A percentile compares a stretch with the other conserved stretches of the same genome.
Conservation (phyloP, 2,329 filamentous ascomycete genomes). For the Neonectria neomacrospora region DNA sequence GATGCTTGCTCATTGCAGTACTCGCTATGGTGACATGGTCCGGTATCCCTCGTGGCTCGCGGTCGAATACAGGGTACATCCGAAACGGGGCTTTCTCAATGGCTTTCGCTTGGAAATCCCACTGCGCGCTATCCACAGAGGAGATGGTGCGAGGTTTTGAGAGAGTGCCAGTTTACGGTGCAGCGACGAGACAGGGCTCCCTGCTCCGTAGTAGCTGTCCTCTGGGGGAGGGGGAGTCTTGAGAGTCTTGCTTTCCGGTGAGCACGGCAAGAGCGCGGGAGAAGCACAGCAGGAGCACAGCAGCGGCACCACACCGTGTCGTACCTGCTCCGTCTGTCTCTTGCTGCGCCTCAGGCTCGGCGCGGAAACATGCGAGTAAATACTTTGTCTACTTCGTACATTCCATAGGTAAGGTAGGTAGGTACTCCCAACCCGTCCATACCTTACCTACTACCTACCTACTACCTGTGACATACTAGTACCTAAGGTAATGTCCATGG, state of each 20-base stretch:
- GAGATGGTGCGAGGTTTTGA: constrained; percentile 20
- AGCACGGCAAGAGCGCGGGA: constrained; percentile 4
- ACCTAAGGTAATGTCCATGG: too few species aligned
- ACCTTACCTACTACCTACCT: background rate
- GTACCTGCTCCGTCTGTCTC: constrained; percentile 5
- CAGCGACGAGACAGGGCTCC: constrained; percentile 6
- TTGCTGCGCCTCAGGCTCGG: background rate
- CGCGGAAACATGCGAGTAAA: background rate
- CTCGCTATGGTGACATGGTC: constrained; percentile 18
- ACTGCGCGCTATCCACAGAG: constrained; percentile 15
- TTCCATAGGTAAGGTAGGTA: too few species aligned
- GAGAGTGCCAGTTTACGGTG: constrained; percentile 20
- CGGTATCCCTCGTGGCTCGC: constrained; percentile 36
- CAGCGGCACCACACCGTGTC: constrained; percentile 6
- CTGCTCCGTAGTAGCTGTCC: constrained; percentile 16
- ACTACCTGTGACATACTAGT: too few species aligned
- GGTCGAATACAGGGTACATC: constrained; percentile 26
- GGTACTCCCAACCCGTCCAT: too few species aligned
- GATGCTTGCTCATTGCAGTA: background rate
- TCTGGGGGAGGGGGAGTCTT: constrained; percentile 3
- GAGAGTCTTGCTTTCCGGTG: constrained; percentile 19
- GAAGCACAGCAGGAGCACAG: constrained; percentile 8
- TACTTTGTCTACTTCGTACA: too few species aligned
- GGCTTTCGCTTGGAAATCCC: constrained; percentile 16
- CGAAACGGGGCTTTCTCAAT: constrained; percentile 10